A percentile compares a stretch with the other conserved stretches of the same genome.
phyloP scores from a whole-genome alignment of 1,284 basidiomycete genomes.

The Gymnopus androsaceus region DNA sequence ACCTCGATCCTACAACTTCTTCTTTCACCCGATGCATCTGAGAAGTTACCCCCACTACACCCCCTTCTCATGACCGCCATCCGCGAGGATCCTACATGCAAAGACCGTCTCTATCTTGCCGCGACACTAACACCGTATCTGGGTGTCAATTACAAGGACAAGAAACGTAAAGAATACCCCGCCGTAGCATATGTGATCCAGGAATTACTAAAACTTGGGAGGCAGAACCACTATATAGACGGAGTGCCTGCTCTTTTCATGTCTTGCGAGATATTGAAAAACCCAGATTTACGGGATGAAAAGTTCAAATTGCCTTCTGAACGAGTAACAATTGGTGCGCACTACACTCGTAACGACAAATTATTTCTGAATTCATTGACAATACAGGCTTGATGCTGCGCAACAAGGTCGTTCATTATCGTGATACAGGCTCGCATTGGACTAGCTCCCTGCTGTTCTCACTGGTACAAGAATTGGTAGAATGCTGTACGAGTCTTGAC shows the following conservation, averaged over 20 bases:
- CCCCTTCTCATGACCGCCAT: slow-evolving; percentile 46
- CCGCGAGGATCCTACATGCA: slow-evolving; percentile 40
- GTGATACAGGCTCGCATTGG: slow-evolving; percentile 68
- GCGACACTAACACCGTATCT: slow-evolving; percentile 68
- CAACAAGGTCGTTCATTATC: slow-evolving; percentile 66
- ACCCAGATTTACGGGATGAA: slow-evolving; percentile 39
- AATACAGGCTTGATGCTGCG: slow-evolving; percentile 64
- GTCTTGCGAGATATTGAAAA: slow-evolving; percentile 51
- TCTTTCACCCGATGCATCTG: slow-evolving; percentile 32
- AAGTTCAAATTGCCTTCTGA: slow-evolving; percentile 44
- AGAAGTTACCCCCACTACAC: slow-evolving; percentile 44
- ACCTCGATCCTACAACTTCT: slow-evolving; percentile 62
- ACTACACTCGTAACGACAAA: neutral
- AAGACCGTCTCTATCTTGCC: slow-evolving; percentile 73
- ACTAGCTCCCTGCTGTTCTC: slow-evolving; percentile 74
- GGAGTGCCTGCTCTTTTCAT: slow-evolving; percentile 73
- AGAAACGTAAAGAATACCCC: slow-evolving; percentile 60
- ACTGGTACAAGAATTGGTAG: slow-evolving; percentile 69
- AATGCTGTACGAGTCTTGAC: slow-evolving; percentile 47
- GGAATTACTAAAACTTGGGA: slow-evolving; percentile 83
- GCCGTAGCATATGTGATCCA: slow-evolving; percentile 74
- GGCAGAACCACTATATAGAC: slow-evolving; percentile 75
- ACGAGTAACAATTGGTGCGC: slow-evolving; percentile 62
- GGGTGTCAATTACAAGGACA: slow-evolving; percentile 59
- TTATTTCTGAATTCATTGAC: neutral